Percentiles rank a stretch among this genome's conserved stretches.
phyloP scores from a whole-genome alignment of 768 basidiomycete species.

The Porphyrellus cyaneotinctus region DNA sequence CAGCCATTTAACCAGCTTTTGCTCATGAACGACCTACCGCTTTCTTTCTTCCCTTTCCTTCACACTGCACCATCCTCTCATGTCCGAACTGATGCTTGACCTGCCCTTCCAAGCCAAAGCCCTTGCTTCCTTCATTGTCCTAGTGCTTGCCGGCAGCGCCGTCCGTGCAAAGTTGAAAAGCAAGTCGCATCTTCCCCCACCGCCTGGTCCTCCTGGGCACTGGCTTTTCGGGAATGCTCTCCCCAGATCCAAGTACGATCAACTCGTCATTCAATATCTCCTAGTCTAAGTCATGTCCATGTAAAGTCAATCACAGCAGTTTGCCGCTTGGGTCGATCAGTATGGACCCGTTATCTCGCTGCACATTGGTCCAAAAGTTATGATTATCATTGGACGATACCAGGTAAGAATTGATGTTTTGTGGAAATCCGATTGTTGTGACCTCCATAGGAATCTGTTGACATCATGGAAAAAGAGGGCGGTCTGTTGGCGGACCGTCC shows the following conservation, averaged over 20 bases:
- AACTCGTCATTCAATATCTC: neutral
- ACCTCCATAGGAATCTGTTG: slow-evolving; percentile 46
- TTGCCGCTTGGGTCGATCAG: slow-evolving; percentile 55
- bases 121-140: slow-evolving; percentile 15
- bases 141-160: slow-evolving; percentile 13
- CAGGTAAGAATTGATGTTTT: slow-evolving; percentile 25
- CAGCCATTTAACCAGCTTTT: slow-evolving; percentile 11
- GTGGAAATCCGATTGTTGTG: too few relatives aligned
- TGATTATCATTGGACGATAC: slow-evolving; percentile 35
- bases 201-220: slow-evolving; percentile 31
- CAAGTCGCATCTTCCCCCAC: slow-evolving; percentile 22
- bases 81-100: slow-evolving; percentile 10
- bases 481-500: slow-evolving; percentile 54
- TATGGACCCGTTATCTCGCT: slow-evolving; percentile 62
- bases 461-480: slow-evolving; percentile 68
- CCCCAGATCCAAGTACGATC: slow-evolving; percentile 26
- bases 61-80: neutral
- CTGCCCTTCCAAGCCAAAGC: slow-evolving; percentile 13
- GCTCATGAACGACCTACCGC: neutral
- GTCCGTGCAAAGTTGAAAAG: slow-evolving; percentile 8
- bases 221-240: slow-evolving; percentile 32
- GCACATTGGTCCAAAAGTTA: slow-evolving; percentile 40
- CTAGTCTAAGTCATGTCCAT: neutral
- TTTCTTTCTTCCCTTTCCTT: neutral
- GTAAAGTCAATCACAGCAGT: slow-evolving; percentile 35